Evolutionary conservation across 2,329 filamentous ascomycete genomes (phyloP).

Genomic region (Penicillium sp.): DNA sequence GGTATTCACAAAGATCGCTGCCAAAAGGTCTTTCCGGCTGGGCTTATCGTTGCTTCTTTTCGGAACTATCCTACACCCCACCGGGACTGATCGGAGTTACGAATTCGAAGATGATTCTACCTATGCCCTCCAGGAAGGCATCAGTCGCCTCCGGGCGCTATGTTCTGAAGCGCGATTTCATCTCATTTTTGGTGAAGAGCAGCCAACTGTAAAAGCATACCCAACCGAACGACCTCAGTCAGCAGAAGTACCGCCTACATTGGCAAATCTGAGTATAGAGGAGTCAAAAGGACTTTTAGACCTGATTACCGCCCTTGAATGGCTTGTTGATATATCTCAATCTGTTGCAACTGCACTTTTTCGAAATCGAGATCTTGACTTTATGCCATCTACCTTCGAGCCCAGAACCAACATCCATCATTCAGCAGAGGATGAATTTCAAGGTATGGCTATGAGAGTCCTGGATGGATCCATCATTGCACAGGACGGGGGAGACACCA

Average conservation of each 20-base stretch:
- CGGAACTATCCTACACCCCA: not conserved
- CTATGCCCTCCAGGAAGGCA: slow-evolving; percentile 2
- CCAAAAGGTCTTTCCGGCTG: not conserved
- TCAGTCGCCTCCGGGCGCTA: not conserved
- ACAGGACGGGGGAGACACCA: not conserved
- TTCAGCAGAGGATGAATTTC: not conserved
- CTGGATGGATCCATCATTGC: not conserved
- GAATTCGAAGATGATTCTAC: not conserved
- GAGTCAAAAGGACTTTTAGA: not conserved
- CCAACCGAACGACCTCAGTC: not conserved
- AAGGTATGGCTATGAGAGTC: not conserved
- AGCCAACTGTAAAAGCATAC: too few species aligned
- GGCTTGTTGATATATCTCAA: not conserved
- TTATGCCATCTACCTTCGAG: not conserved
- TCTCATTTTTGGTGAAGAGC: too few species aligned
- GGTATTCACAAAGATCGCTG: slow-evolving; percentile 14
- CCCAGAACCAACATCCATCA: not conserved
- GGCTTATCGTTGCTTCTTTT: not conserved
- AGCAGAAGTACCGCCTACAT: not conserved
- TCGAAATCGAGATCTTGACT: not conserved
- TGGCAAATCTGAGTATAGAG: not conserved
- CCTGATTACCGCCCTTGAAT: slow-evolving; percentile 1
- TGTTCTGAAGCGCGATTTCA: slow-evolving; percentile 2
- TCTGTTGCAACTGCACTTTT: not conserved
- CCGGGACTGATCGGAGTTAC: not conserved